Evolutionary conservation across 192 early-diverging fungal genomes (phyloP), one percentile per base, ranked within the genome.

Genomic region (Chytriomyces hyalinus): DNA sequence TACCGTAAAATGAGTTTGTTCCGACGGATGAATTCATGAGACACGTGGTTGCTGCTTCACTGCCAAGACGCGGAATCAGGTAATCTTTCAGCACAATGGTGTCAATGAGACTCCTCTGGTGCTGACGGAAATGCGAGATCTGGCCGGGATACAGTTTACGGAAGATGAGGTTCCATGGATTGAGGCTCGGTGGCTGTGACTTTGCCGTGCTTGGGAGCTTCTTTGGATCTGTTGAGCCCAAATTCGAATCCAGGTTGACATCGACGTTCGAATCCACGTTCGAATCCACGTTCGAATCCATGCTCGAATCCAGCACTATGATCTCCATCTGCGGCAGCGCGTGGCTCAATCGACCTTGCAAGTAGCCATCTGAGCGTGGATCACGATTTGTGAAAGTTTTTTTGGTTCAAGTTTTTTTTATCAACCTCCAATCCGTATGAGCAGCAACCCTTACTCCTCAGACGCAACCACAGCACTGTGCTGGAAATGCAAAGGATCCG

Each of bases 131-230:
- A 43, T 71, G 69, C 7, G 69, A 71, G 13, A 71, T 71, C 44
- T 71, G 69, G 69, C 69, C 69, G 17, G 69, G 69, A 45, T 71
- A 71, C 49, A 71, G 69, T 24, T 71, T 71, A 10, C 69, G 15
- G 2, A 71, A 6, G 26, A 71, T 50, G 2, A 71, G n/a, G 5
- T 53, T 47, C 69, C 69, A 71, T 8, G 69, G 69, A 10, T 49
- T 71, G 9, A 57, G 28, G 53, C 28, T 36, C 28, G 2, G 28
- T 36, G 28, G 28, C 2, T 36, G 28, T 36, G 28, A 2, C 28
- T 36, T 36, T 36, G 28, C 28, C 28, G 2, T 36, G 28, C n/a
- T n/a, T 36, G 28, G 28, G 28, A 36, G 28, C 0, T 0, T 36
- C 1, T 36, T 36, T 36, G 28, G n/a, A n/a, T n/a, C 28, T 36